Conservation (phyloP, 768 basidiomycete genomes). For the Russula dissimulans region DNA sequence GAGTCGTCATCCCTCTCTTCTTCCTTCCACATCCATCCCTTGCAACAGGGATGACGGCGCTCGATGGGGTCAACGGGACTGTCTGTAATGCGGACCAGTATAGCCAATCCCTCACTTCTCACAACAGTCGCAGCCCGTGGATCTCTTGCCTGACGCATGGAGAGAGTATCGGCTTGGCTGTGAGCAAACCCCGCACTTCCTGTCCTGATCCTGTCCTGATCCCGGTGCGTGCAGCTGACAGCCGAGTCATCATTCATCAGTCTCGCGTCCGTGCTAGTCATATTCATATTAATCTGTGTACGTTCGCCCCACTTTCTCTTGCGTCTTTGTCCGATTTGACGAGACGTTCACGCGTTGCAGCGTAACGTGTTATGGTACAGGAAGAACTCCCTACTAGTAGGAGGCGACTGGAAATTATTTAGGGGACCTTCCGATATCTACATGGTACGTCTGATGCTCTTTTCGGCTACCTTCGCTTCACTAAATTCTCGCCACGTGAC, state of each 20-base stretch:
- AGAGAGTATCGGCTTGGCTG: slow-evolving; percentile 31
- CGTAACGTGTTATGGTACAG: slow-evolving; percentile 9
- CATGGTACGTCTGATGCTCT: slow-evolving; percentile 26
- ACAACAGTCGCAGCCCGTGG: background rate
- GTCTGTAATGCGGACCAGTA: slow-evolving; percentile 2
- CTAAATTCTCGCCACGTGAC: slow-evolving; percentile 14
- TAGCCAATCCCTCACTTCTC: background rate
- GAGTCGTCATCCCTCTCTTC: background rate
- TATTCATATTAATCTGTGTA: slow-evolving; percentile 7
- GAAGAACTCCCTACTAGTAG: no score
- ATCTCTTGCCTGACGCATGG: slow-evolving; percentile 27
- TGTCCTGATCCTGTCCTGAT: background rate
- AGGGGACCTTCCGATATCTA: slow-evolving; percentile 33
- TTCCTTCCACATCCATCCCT: background rate
- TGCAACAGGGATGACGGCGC: background rate
- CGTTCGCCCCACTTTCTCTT: background rate
- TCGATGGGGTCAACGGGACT: slow-evolving; percentile 3
- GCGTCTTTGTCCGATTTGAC: background rate
- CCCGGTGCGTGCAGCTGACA: slow-evolving; percentile 25
- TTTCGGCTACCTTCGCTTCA: background rate
- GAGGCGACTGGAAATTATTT: slow-evolving; percentile 22
- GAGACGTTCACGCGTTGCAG: background rate
- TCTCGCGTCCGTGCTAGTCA: background rate
- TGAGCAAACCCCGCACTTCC: slow-evolving; percentile 12
- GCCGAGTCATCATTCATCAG: slow-evolving; percentile 26